Conservation (phyloP, 306 rosid species). For the Urtica urens region DNA sequence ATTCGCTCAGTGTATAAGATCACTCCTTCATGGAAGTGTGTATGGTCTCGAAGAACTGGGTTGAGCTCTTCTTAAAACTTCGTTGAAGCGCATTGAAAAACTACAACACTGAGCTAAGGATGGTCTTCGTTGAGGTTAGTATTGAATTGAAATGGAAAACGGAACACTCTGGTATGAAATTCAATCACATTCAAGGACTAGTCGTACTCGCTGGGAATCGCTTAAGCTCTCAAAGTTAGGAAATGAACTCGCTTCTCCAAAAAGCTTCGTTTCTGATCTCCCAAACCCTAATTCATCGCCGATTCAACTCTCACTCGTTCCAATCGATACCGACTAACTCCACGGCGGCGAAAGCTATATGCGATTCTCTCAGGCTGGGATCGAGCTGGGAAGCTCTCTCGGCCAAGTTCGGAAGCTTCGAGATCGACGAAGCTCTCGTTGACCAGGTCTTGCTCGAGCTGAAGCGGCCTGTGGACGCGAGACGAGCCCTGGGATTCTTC, state of each 20-base stretch:
- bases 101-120: too few species aligned
- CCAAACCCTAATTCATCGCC: conserved; percentile 6
- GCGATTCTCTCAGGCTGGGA: conserved; percentile 35
- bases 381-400: conserved; percentile 47
- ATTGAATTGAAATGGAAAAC: too few species aligned
- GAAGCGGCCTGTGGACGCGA: conserved; percentile 50
- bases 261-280: conserved; percentile 14
- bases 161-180: too few species aligned
- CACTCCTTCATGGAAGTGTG: too few species aligned
- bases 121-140: too few species aligned
- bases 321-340: neutral
- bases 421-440: conserved; percentile 29
- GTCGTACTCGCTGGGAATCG: too few species aligned
- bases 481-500: conserved; percentile 60
- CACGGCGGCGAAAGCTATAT: conserved; percentile 17
- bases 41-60: too few species aligned
- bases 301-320: neutral
- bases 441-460: conserved; percentile 36
- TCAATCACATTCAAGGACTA: too few species aligned
- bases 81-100: too few species aligned
- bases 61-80: too few species aligned
- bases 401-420: conserved; percentile 22
- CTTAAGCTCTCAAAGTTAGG: too few species aligned
- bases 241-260: conserved; percentile 17
- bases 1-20: too few species aligned